Base-by-base conservation (phyloP, 441 rosid species). In the Syzygium syzygioides region DNA sequence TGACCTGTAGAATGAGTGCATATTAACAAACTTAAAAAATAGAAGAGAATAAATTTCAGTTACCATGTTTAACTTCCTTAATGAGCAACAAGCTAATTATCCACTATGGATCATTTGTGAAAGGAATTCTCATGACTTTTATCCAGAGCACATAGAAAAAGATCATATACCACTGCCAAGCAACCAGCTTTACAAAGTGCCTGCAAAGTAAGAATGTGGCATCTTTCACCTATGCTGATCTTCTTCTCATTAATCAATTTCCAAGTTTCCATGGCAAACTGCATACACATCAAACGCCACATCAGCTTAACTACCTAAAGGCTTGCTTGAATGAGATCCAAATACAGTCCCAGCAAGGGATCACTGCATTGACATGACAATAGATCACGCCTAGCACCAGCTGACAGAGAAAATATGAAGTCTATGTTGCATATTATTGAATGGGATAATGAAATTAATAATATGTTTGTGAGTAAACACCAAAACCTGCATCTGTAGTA, bases 231-330 rank as follows among this genome's bases (percentile, higher is more conserved):
- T 85, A 93, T 90, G 87, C 88, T 84, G 52, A 96, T 92, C 87
- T 93, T 91, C 86, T 92, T 97, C 90, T 95, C 96, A 93, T 93
- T 93, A 95, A 95, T 94, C 66, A 93, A 86, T 89, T 90, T 93
- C 96, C 97, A 97, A 85, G 97, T 97, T 92, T 97, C 98, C 96
- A 98, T 91, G 90, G 92, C 98, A 95, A 98, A 97, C 99, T 97
- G 94, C 89, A 91, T 87, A 88, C 52, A 25, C 17, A 85, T 52
- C 45, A 85, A 85, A 41, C 4, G 9, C 83, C n/a, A 37, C 52
- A 37, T 37, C 83, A 76, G 50, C 45, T 76, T 41, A 45, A 76
- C 52, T 37, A 76, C n/a, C 9, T 25, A 76, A 76, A 41, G 52
- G 83, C 80, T 41, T 37, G 17, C n/a, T 23, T 23, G 52, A 45